A percentile compares a stretch with the other conserved stretches of the same genome.
These are phyloP conservation scores for Haplosporangium sp. DNA, from an alignment of 371 early-diverging fungal species.

Conservation along the genomic window DNA sequence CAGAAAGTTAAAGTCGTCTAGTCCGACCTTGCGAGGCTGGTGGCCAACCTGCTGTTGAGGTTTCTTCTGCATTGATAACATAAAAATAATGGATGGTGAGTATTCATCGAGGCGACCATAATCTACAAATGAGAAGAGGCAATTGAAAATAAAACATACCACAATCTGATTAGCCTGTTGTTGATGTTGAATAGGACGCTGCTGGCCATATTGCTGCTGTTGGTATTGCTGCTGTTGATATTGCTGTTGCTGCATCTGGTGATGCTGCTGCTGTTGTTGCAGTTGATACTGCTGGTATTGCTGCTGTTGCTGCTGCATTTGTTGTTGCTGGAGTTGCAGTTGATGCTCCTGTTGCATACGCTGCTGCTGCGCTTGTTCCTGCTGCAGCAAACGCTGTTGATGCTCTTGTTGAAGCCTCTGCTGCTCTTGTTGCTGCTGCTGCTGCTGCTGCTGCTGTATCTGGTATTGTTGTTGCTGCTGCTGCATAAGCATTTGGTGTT, in stretches of 20 bases:
- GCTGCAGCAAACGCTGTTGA: slow-evolving; percentile 24
- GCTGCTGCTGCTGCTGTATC: slow-evolving; percentile 24
- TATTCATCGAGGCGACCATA: too few relatives aligned
- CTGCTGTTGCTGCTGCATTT: slow-evolving; percentile 45
- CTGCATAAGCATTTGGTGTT: slow-evolving; percentile 45
- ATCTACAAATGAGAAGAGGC: background rate
- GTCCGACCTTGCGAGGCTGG: slow-evolving; percentile 58
- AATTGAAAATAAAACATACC: slow-evolving; percentile 3
- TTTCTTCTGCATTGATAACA: slow-evolving; percentile 9
- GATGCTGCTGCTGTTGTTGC: slow-evolving; percentile 38
- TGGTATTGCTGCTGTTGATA: slow-evolving; percentile 22
- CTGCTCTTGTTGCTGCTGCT: slow-evolving; percentile 21
- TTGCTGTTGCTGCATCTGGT: slow-evolving; percentile 53
- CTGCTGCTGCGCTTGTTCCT: slow-evolving; percentile 39
- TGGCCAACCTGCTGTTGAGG: slow-evolving; percentile 26
- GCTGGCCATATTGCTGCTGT: slow-evolving; percentile 48
- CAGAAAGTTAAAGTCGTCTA: slow-evolving; percentile 89
- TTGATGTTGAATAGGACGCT: slow-evolving; percentile 7
- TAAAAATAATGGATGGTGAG: too few relatives aligned
- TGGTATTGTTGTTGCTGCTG: slow-evolving; percentile 28
- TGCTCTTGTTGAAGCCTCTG: slow-evolving; percentile 21
- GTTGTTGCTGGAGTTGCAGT: slow-evolving; percentile 29
- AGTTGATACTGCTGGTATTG: slow-evolving; percentile 48
- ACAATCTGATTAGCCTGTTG: slow-evolving; percentile 27
- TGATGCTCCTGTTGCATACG: slow-evolving; percentile 29